phyloP scores from a whole-genome alignment of 768 basidiomycete genomes.

The Polyporus arcularius region DNA sequence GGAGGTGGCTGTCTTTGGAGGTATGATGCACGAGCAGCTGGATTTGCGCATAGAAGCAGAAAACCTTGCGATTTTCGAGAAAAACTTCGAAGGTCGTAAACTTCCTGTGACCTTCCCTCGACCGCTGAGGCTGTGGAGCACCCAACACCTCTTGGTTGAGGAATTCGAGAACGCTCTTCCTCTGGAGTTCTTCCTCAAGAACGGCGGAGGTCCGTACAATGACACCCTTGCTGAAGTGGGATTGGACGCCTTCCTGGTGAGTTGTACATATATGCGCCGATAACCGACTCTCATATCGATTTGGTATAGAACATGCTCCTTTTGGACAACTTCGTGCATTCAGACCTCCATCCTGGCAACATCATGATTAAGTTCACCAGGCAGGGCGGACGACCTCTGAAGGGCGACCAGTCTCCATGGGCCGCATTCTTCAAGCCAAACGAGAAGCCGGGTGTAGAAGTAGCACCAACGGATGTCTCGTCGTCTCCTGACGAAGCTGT shows the following conservation, averaged over 20 bases:
- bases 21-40: slow-evolving; percentile 95
- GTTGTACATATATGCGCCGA: slow-evolving; percentile 28
- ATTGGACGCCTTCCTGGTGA: slow-evolving; percentile 90
- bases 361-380: slow-evolving; percentile 98
- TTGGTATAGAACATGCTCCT: slow-evolving; percentile 90
- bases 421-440: slow-evolving; percentile 43
- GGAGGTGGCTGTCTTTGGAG: slow-evolving; percentile 92
- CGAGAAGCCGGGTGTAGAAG: background rate
- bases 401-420: slow-evolving; percentile 51
- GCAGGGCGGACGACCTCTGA: slow-evolving; percentile 61
- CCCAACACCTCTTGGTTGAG: slow-evolving; percentile 81
- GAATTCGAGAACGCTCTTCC: slow-evolving; percentile 94
- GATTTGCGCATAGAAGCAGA: slow-evolving; percentile 89
- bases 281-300: slow-evolving; percentile 5
- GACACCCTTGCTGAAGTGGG: slow-evolving; percentile 89
- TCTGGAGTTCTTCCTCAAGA: slow-evolving; percentile 79
- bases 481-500: slow-evolving; percentile 52
- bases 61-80: slow-evolving; percentile 83
- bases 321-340: slow-evolving; percentile 96
- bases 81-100: slow-evolving; percentile 78
- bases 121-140: slow-evolving; percentile 82
- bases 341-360: slow-evolving; percentile 90
- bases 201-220: slow-evolving; percentile 92
- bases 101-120: slow-evolving; percentile 89
- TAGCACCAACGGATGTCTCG: background rate